Evolutionary conservation across 345 rosid species (phyloP), one percentile per base, ranked within the genome.

Genomic region (Bruguiera gymnorhiza): DNA sequence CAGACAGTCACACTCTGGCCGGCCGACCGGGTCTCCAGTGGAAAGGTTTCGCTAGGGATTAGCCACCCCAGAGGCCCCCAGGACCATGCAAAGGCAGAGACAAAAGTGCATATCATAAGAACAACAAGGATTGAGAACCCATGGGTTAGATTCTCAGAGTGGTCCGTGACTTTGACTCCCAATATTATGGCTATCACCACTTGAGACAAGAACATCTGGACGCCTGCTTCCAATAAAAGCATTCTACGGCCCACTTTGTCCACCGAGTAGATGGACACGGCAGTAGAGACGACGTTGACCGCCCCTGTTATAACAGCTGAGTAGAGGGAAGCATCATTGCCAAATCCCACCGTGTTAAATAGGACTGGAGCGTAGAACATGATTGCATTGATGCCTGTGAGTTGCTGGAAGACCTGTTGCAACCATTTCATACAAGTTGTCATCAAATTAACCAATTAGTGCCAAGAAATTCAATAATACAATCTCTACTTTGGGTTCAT

Each of bases 1-100:
- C 96, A 86, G 26, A 95, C 97, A 0, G 97, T 90, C 16, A 95
- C 88, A 71, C 98, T 90, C 80, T 92, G 99, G n/a, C 99, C 98
- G 0, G 96, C 98, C 0, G 99, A 92, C 0, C 99, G 93, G 0
- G 96, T 95, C 86, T 92, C 98, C 5, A 95, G 61, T 3, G 97
- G 98, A 79, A 95, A 95, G 0, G 90, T 95, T 69, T 95, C 98
- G 21, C 97, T 92, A 0, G 99, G 98, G 34, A 95, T 90, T 27
- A 95, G 77, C 97, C 98, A 92, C 4, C 97, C 98, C 5, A 95
- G 89, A 6, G 98, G 99, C 6, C 99, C 99, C 97, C 98, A 95
- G 2, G 99, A 95, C 99, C 99, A 95, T 0, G 97, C 99, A 23
- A 95, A 95, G 15, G 93, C 88, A 6, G 98, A 82, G 7, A 92